Evolutionary conservation across 1,139 yeast genomes (phyloP).

Genomic region (Hanseniaspora uvarum): DNA sequence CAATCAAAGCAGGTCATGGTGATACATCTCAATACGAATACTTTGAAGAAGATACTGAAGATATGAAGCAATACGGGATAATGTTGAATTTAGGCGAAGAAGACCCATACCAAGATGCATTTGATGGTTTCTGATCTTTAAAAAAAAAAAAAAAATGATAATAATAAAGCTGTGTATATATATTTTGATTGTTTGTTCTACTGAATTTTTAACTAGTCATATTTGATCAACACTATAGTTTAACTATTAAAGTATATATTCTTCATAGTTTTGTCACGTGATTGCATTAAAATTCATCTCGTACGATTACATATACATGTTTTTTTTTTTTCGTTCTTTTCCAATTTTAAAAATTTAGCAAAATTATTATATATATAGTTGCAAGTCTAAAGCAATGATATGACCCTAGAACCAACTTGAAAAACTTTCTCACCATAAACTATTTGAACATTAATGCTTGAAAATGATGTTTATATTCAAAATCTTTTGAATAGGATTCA

Average conservation of each 20-base stretch:
- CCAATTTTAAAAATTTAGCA: too few relatives aligned
- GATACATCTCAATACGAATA: constrained; percentile 58
- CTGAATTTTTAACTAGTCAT: background rate
- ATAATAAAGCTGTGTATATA: background rate
- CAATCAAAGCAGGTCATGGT: constrained; percentile 91
- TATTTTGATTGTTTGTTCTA: background rate
- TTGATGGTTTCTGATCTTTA: constrained; percentile 10
- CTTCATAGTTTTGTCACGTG: too few relatives aligned
- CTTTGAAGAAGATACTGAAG: constrained; percentile 93
- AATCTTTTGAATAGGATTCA: background rate
- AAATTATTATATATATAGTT: too few relatives aligned
- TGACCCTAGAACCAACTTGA: background rate
- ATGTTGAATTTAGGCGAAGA: constrained; percentile 9
- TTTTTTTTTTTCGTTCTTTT: background rate
- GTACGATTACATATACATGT: background rate
- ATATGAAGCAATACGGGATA: constrained; percentile 35
- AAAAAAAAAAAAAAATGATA: too few relatives aligned
- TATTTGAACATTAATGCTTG: background rate
- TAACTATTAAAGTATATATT: too few relatives aligned
- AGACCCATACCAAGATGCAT: constrained; percentile 15
- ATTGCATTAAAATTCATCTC: too few relatives aligned
- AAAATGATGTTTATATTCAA: constrained; percentile 1
- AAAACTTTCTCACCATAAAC: background rate
- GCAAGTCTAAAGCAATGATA: too few relatives aligned
- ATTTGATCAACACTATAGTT: too few relatives aligned